Conservation (phyloP, 306 rosid genomes). For the Alnus glutinosa region DNA sequence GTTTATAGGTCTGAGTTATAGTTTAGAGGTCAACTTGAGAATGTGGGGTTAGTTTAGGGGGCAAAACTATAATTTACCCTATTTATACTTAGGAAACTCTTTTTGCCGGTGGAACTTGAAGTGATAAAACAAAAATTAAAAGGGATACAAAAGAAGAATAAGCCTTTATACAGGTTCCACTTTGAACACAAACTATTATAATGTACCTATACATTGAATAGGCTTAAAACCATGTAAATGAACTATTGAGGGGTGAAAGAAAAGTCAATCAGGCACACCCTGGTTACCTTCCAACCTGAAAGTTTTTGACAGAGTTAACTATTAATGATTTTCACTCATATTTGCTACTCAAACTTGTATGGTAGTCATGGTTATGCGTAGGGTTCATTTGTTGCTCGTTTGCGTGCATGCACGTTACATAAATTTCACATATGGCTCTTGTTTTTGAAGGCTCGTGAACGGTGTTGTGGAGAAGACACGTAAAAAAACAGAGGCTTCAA, state of each 20-base stretch:
- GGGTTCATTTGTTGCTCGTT: neutral
- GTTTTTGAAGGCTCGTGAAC: constrained; percentile 78
- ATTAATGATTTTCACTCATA: neutral
- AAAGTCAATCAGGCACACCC: neutral
- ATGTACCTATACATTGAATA: neutral
- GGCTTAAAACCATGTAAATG: neutral
- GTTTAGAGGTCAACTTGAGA: no score
- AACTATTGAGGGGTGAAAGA: neutral
- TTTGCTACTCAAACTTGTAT: neutral
- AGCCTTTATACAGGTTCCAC: no score
- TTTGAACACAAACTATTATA: no score
- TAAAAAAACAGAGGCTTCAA: constrained; percentile 59
- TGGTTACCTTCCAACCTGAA: neutral
- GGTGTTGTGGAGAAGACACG: constrained; percentile 86
- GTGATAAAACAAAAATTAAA: no score
- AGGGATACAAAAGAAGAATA: no score
- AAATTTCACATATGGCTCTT: constrained; percentile 8
- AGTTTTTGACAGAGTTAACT: neutral
- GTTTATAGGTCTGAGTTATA: no score
- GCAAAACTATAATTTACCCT: no score
- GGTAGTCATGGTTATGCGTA: neutral
- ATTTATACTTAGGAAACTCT: no score
- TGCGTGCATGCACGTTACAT: neutral
- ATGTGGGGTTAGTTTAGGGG: no score
- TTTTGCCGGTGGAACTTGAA: no score